These are phyloP conservation scores for Quercus agrifolia DNA, from an alignment of 306 rosid genomes.

Conservation along the genomic window DNA sequence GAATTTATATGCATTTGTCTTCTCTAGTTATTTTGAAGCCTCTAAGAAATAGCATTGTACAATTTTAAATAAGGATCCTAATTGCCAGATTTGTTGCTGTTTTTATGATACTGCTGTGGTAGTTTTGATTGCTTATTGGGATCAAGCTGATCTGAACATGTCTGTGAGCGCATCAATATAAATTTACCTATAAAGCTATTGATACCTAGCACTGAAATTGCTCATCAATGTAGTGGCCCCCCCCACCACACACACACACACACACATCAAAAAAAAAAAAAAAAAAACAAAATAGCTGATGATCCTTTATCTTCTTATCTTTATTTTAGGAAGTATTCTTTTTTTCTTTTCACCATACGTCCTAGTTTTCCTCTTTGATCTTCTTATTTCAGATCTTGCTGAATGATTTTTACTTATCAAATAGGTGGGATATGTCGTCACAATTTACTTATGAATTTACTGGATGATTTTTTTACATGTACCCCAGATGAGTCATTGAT, in stretches of 20 bases:
- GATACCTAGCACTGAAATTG: neutral
- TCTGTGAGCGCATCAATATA: neutral
- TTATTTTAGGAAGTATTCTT: neutral
- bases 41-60: neutral
- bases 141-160: neutral
- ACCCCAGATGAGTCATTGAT: constrained; percentile 13
- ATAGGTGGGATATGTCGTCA: neutral
- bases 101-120: neutral
- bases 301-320: neutral
- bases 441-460: neutral
- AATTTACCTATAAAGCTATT: neutral
- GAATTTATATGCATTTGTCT: neutral
- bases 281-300: no score
- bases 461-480: neutral
- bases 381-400: neutral
- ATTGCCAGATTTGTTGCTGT: neutral
- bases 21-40: neutral
- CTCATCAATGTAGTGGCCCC: neutral
- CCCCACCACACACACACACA: no score
- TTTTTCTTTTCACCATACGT: neutral
- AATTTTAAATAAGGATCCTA: neutral
- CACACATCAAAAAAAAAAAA: no score
- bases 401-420: neutral
- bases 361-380: neutral
- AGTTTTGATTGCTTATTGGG: neutral